These are phyloP conservation scores for Suillus weaverae DNA, from an alignment of 768 basidiomycete genomes.

Conservation along the genomic window DNA sequence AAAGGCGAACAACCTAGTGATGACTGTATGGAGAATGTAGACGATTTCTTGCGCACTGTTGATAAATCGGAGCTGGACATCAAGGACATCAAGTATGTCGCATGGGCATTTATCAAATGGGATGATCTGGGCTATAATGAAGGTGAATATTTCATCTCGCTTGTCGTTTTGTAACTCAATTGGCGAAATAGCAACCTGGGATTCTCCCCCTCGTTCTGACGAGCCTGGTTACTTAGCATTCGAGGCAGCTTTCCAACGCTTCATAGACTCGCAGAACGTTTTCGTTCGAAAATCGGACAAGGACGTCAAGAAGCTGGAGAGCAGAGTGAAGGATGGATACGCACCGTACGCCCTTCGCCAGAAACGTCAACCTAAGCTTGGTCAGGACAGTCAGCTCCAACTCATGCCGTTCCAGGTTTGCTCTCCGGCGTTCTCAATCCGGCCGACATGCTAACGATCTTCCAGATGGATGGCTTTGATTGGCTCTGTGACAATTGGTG, in stretches of 20 bases:
- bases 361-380: conserved; percentile 60
- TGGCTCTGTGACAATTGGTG: conserved; percentile 91
- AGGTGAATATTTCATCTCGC: conserved; percentile 43
- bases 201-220: conserved; percentile 70
- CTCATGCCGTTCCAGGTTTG: conserved; percentile 88
- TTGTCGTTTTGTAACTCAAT: conserved; percentile 9
- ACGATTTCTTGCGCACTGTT: conserved; percentile 49
- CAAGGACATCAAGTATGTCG: conserved; percentile 59
- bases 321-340: conserved; percentile 58
- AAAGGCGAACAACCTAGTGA: conserved; percentile 65
- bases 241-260: conserved; percentile 63
- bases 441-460: conserved; percentile 12
- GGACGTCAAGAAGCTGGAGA: conserved; percentile 46
- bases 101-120: conserved; percentile 93
- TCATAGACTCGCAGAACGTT: conserved; percentile 61
- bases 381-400: conserved; percentile 59
- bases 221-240: conserved; percentile 66
- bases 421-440: conserved; percentile 8
- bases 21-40: conserved; percentile 55
- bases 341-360: conserved; percentile 45
- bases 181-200: conserved; percentile 75
- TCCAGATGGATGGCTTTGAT: conserved; percentile 75
- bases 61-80: conserved; percentile 38
- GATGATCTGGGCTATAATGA: conserved; percentile 90
- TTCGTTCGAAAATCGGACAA: conserved; percentile 49